A percentile compares a stretch with the other conserved stretches of the same genome.
Conservation (phyloP, 176 grass and related monocot species). For the Aegilops umbellulata region DNA sequence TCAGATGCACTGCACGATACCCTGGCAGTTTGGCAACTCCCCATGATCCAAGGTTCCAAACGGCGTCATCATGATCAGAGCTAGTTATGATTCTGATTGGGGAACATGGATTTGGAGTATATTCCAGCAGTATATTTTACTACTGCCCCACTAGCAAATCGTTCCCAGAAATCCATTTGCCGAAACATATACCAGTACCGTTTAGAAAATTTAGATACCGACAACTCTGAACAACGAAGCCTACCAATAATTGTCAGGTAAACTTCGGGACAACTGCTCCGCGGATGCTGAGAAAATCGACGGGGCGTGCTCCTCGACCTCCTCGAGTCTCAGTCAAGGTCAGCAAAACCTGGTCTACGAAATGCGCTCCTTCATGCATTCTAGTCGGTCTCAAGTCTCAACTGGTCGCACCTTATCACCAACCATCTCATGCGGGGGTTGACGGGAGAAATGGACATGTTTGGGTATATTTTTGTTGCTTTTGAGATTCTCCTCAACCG, state of each 20-base stretch:
- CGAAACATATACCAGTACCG: background rate
- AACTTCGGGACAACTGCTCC: background rate
- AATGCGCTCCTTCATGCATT: background rate
- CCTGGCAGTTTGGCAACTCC: background rate
- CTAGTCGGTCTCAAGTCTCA: too few species aligned
- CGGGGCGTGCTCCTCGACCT: background rate
- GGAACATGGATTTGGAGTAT: background rate
- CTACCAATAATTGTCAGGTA: background rate
- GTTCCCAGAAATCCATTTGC: background rate
- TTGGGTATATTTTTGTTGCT: background rate
- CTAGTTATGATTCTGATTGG: background rate
- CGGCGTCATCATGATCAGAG: background rate
- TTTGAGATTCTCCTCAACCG: slow-evolving; percentile 9
- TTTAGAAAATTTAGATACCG: too few species aligned
- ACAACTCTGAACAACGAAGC: background rate
- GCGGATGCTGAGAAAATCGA: slow-evolving; percentile 21
- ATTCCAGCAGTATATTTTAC: background rate
- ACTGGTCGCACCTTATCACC: too few species aligned
- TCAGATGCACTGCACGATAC: background rate
- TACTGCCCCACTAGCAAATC: background rate
- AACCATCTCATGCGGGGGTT: too few species aligned
- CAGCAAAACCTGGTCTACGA: background rate
- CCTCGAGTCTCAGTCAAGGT: background rate
- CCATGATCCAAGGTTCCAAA: background rate
- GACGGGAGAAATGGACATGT: background rate